Evolutionary conservation across 345 rosid genomes (phyloP), one percentile per base, ranked within the genome.

Genomic region (Lumnitzera littorea): DNA sequence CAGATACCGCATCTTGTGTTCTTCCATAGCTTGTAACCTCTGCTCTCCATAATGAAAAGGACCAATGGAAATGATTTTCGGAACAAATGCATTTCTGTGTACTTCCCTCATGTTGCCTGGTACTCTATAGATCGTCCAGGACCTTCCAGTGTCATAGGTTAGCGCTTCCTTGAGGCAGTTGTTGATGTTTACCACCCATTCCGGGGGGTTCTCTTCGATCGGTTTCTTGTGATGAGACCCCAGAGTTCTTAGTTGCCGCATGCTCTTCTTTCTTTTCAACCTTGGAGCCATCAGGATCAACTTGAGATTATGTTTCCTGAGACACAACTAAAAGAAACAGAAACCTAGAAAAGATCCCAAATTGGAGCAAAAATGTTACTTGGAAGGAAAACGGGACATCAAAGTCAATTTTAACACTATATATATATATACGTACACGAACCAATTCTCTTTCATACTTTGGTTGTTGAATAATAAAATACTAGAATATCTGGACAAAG

Each of bases 1-100:
- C 50, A 57, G 23, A 47, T 48, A 64, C 0, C 68, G 58, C 68
- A 27, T 47, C 62, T 64, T 64, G 56, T 64, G 68, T 50, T 64
- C 27, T 46, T 64, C 68, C 68, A 64, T 64, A n/a, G 24, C 55
- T 53, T 43, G 25, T 11, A 64, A 13, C 24, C 60, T 11, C 48
- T 24, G 1, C 31, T 1, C 25, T 0, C 68, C 15, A 13, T 50
- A 16, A 52, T 57, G 68, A 20, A 31, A 64, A 41, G 68, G 68
- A 11, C 68, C 68, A 29, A 64, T 49, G 14, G 68, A 64, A 46
- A 50, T 57, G 56, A 64, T 58, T 23, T 64, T 56, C 20, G 12
- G 68, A 12, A 56, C 48, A 17, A 55, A 64, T 13, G 68, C 57
- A 12, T 20, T 64, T n/a, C 55, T 1, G 23, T 14, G 3, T 25